Evolutionary conservation across 2,329 filamentous ascomycete genomes (phyloP).

Genomic region (Talaromyces sp.): DNA sequence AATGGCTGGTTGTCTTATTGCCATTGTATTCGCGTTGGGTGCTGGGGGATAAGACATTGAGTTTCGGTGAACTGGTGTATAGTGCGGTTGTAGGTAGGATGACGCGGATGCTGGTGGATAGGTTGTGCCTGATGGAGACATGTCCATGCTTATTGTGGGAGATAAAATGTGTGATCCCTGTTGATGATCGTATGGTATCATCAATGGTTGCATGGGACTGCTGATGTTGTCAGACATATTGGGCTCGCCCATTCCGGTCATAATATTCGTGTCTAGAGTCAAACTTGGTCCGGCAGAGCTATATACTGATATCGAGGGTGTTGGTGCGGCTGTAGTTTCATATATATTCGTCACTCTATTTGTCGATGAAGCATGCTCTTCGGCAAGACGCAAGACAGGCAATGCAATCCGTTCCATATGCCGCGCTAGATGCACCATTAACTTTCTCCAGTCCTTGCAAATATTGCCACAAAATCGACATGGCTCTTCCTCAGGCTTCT

Average conservation of each 20-base stretch:
- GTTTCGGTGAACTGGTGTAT: conserved; percentile 16
- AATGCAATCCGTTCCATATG: conserved; percentile 92
- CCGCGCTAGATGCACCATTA: conserved; percentile 88
- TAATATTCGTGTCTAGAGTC: not conserved
- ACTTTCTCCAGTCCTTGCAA: conserved; percentile 84
- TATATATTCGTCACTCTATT: not conserved
- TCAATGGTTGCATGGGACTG: not conserved
- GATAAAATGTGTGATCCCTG: not conserved
- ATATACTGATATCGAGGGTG: conserved; percentile 9
- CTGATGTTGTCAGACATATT: not conserved
- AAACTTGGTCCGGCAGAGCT: not conserved
- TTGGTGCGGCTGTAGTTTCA: not conserved
- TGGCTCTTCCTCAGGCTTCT: conserved; percentile 67
- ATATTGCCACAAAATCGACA: conserved; percentile 83
- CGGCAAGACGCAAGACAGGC: conserved; percentile 62
- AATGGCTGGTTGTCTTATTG: conserved; percentile 5
- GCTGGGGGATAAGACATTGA: conserved; percentile 24
- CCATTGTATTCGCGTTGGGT: conserved; percentile 17
- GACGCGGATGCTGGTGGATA: conserved; percentile 8
- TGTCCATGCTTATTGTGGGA: not conserved
- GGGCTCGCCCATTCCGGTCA: not conserved
- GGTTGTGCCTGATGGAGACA: conserved; percentile 10
- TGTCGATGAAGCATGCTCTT: conserved; percentile 25
- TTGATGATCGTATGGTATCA: conserved; percentile 1
- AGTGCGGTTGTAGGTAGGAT: conserved; percentile 12